A percentile compares a stretch with the other conserved stretches of the same genome.
Evolutionary conservation across 192 early-diverging fungal genomes (phyloP).

Genomic region (Podila clonocystis): DNA sequence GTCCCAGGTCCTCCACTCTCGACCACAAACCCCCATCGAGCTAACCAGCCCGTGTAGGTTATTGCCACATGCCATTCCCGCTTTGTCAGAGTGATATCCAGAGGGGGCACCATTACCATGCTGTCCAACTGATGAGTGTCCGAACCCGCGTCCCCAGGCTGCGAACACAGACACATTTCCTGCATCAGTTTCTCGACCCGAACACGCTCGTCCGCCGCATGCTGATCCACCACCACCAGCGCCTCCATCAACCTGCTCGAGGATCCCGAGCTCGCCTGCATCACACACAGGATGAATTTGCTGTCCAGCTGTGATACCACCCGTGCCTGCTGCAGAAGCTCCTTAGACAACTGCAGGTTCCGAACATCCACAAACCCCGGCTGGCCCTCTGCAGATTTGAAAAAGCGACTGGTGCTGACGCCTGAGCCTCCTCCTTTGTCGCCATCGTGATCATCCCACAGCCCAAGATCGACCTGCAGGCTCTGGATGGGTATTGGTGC

Average conservation of each 20-base stretch:
- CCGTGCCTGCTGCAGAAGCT: slow-evolving; percentile 44
- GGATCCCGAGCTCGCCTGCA: slow-evolving; percentile 7
- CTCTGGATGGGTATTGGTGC: slow-evolving; percentile 36
- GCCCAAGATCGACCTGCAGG: background rate
- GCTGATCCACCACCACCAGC: slow-evolving; percentile 79
- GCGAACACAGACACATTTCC: slow-evolving; percentile 29
- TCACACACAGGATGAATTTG: slow-evolving; percentile 69
- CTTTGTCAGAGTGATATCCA: slow-evolving; percentile 45
- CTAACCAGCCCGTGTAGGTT: slow-evolving; percentile 34
- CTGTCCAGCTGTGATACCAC: slow-evolving; percentile 74
- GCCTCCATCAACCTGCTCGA: background rate
- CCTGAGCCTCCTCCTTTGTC: slow-evolving; percentile 1
- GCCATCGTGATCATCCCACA: background rate
- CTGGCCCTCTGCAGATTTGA: slow-evolving; percentile 3
- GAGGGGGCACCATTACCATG: slow-evolving; percentile 55
- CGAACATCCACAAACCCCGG: slow-evolving; percentile 8
- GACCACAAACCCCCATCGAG: slow-evolving; percentile 61
- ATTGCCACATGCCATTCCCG: slow-evolving; percentile 46
- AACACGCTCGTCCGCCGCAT: slow-evolving; percentile 84
- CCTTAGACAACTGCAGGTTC: slow-evolving; percentile 52
- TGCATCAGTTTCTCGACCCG: slow-evolving; percentile 66
- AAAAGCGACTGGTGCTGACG: slow-evolving; percentile 32
- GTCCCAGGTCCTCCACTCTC: background rate
- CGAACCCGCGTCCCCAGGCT: background rate
- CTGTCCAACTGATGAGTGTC: slow-evolving; percentile 34